Conservation (phyloP, 345 rosid genomes). For the Linum lewisii region DNA sequence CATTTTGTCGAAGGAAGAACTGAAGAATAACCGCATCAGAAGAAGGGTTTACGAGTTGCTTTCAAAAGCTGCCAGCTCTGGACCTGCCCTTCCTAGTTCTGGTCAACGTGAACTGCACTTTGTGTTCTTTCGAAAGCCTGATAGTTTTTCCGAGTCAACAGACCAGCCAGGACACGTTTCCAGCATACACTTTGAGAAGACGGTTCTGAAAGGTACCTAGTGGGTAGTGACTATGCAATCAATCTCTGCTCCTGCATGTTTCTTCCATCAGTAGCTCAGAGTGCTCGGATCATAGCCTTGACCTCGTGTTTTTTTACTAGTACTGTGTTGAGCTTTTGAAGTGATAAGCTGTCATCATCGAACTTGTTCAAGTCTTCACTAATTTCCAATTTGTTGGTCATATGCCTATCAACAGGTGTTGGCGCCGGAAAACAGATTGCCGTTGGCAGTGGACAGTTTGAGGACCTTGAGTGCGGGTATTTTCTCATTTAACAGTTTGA, state of each 20-base stretch:
- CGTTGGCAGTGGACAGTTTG: slow-evolving; percentile 65
- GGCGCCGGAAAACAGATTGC: slow-evolving; percentile 71
- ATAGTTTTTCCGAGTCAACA: slow-evolving; percentile 49
- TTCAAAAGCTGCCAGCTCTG: slow-evolving; percentile 46
- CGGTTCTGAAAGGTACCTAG: slow-evolving; percentile 53
- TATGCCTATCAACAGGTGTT: slow-evolving; percentile 32
- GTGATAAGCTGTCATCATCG: slow-evolving; percentile 1
- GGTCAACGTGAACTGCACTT: slow-evolving; percentile 74
- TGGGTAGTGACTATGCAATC: background rate
- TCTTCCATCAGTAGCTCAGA: slow-evolving; percentile 2
- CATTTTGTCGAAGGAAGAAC: slow-evolving; percentile 53
- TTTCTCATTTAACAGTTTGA: no score
- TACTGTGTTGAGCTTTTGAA: background rate
- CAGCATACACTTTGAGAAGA: slow-evolving; percentile 68
- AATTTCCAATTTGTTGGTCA: background rate
- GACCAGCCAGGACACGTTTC: slow-evolving; percentile 55
- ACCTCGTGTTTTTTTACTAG: background rate
- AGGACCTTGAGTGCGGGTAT: slow-evolving; percentile 73
- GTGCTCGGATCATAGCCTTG: background rate
- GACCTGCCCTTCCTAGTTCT: slow-evolving; percentile 30
- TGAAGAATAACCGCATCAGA: slow-evolving; percentile 51
- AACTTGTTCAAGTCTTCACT: background rate
- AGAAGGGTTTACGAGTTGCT: slow-evolving; percentile 68
- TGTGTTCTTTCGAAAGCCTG: slow-evolving; percentile 76
- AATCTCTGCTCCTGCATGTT: background rate